Conservation (phyloP, 306 rosid genomes). For the Castanea mollissima region DNA sequence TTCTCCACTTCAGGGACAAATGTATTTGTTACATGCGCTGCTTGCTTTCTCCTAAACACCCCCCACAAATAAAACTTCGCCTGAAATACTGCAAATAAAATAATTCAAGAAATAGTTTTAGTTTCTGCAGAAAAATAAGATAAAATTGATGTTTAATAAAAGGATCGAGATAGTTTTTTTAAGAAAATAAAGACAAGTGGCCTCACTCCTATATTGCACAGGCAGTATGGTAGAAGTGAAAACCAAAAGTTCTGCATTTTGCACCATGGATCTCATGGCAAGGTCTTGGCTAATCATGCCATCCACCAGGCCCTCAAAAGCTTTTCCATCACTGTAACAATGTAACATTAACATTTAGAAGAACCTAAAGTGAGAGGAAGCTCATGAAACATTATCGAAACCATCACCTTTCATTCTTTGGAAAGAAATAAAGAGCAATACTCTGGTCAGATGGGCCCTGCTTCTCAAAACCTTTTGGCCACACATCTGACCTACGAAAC, state of each 20-base stretch:
- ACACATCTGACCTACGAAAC: conserved; percentile 43
- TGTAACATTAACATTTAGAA: background rate
- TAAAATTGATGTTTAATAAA: conserved; percentile 2
- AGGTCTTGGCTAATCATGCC: conserved; percentile 42
- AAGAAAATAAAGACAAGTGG: background rate
- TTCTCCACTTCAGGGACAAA: conserved; percentile 22
- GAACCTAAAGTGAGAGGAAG: conserved; percentile 7
- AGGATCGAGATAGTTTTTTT: background rate
- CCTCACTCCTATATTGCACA: conserved; percentile 47
- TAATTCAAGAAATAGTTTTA: background rate
- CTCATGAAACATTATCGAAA: background rate
- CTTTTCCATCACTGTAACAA: conserved; percentile 37
- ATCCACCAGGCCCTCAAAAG: conserved; percentile 47
- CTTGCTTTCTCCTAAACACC: conserved; percentile 51
- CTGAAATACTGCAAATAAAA: conserved; percentile 58
- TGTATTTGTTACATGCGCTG: conserved; percentile 12
- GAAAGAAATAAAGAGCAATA: conserved; percentile 76
- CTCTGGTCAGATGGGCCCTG: conserved; percentile 45
- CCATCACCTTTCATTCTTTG: conserved; percentile 53
- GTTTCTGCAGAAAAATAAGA: conserved; percentile 14
- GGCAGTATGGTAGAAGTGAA: conserved; percentile 67
- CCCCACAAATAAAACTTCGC: conserved; percentile 78
- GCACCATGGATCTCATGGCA: conserved; percentile 48
- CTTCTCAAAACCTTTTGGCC: conserved; percentile 65
- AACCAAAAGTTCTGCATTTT: conserved; percentile 61